Percentiles rank a stretch among this genome's conserved stretches.
phyloP scores from a whole-genome alignment of 805 yeast genomes.

The Nematodospora valgi region DNA sequence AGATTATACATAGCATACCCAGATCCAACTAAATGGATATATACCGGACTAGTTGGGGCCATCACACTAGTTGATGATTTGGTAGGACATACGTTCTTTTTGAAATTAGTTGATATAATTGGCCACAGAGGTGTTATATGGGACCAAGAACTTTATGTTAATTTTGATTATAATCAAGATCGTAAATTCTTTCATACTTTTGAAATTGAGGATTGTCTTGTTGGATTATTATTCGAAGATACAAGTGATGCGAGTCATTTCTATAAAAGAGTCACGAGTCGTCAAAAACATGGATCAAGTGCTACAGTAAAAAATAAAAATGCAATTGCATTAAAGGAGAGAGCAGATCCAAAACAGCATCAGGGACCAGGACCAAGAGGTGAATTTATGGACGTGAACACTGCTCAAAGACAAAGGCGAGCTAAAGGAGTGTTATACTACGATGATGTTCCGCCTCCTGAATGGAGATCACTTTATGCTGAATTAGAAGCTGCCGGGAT shows the following conservation, averaged over 20 bases:
- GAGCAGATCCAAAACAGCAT: conserved; percentile 18
- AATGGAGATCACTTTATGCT: conserved; percentile 73
- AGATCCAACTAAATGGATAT: conserved; percentile 73
- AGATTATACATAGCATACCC: conserved; percentile 89
- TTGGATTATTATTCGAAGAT: conserved; percentile 87
- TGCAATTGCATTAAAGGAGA: conserved; percentile 74
- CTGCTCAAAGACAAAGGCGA: conserved; percentile 55
- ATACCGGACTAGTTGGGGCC: conserved; percentile 89
- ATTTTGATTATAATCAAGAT: conserved; percentile 89
- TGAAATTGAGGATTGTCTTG: conserved; percentile 86
- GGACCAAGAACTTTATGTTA: conserved; percentile 94
- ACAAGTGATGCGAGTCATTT: conserved; percentile 84
- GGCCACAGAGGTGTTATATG: conserved; percentile 87
- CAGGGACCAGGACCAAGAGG: conserved; percentile 64
- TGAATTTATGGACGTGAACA: conserved; percentile 44
- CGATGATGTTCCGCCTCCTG: conserved; percentile 78
- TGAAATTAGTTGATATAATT: conserved; percentile 80
- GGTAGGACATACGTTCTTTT: conserved; percentile 90
- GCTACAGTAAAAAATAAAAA: conserved; percentile 82
- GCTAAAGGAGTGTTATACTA: conserved; percentile 63
- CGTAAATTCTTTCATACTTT: conserved; percentile 92
- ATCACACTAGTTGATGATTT: conserved; percentile 82
- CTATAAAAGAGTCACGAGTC: conserved; percentile 66
- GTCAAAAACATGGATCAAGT: conserved; percentile 83
- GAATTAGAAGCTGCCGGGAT: conserved; percentile 78